These are phyloP conservation scores for Pistacia atlantica DNA, from an alignment of 345 rosid species.

Conservation along the genomic window DNA sequence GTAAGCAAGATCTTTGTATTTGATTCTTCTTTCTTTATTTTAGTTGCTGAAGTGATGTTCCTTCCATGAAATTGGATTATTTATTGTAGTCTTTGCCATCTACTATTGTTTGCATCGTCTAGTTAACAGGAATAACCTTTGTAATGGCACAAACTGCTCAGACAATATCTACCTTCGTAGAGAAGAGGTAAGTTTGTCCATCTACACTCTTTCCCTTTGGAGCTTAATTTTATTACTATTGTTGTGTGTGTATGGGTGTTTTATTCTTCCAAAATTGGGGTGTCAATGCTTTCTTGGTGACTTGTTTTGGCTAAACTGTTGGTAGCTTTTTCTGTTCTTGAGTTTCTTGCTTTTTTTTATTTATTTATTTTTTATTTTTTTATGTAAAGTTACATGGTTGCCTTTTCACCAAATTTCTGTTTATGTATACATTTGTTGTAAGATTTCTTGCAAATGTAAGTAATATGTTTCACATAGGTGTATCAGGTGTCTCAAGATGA, in stretches of 20 bases:
- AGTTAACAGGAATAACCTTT: conserved; percentile 35
- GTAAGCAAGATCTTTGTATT: conserved; percentile 25
- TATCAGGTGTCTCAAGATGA: conserved; percentile 40
- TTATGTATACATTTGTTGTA: conserved; percentile 9
- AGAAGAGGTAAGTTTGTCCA: conserved; percentile 41
- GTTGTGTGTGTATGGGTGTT: background rate
- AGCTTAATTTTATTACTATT: conserved; percentile 5
- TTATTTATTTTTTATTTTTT: background rate
- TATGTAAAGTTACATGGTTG: background rate
- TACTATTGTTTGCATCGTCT: conserved; percentile 19
- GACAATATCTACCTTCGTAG: conserved; percentile 20
- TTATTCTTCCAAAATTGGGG: background rate
- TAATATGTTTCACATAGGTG: conserved; percentile 24
- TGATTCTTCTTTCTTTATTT: conserved; percentile 15
- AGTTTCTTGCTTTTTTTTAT: background rate
- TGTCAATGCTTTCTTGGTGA: background rate
- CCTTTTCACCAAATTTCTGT: conserved; percentile 5
- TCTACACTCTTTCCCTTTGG: background rate
- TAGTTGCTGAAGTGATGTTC: conserved; percentile 18
- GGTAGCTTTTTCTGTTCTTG: background rate
- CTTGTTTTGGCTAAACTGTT: background rate
- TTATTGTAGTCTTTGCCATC: conserved; percentile 17
- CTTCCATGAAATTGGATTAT: background rate
- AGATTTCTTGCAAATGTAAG: conserved; percentile 6
- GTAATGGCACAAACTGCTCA: conserved; percentile 16